phyloP scores from a whole-genome alignment of 2,329 filamentous ascomycete genomes.

The Pseudopyrenochaeta lycopersici region DNA sequence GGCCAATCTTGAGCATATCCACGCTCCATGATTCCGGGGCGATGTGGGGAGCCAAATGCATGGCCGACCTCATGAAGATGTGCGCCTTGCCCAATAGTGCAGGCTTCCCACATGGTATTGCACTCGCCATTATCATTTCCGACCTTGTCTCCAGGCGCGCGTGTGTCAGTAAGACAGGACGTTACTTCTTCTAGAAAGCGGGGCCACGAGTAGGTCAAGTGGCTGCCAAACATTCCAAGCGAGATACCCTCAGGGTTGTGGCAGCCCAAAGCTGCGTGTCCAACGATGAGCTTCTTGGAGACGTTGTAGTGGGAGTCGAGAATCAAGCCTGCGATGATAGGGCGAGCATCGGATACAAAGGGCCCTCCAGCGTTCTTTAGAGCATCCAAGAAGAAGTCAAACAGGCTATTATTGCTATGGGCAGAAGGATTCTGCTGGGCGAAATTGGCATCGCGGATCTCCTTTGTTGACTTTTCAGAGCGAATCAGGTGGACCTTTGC shows the following conservation, averaged over 20 bases:
- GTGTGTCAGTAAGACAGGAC: constrained; percentile 44
- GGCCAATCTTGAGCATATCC: constrained; percentile 47
- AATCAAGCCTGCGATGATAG: constrained; percentile 43
- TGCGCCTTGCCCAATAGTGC: constrained; percentile 52
- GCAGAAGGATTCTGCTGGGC: constrained; percentile 33
- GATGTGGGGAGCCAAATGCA: constrained; percentile 47
- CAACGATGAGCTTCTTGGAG: constrained; percentile 29
- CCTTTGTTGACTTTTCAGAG: constrained; percentile 31
- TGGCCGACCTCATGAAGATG: constrained; percentile 51
- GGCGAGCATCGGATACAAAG: constrained; percentile 30
- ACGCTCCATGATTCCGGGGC: constrained; percentile 46
- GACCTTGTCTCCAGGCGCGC: constrained; percentile 47
- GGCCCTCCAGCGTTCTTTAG: constrained; percentile 33
- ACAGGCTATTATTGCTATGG: constrained; percentile 16
- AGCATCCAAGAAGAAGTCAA: constrained; percentile 33
- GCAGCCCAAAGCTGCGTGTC: constrained; percentile 35
- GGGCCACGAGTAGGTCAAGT: constrained; percentile 42
- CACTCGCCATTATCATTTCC: constrained; percentile 49
- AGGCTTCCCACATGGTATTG: constrained; percentile 56
- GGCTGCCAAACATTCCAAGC: constrained; percentile 37
- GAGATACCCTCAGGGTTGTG: constrained; percentile 36
- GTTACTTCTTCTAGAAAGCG: constrained; percentile 41
- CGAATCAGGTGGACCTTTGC: constrained; percentile 39
- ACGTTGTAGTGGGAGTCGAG: constrained; percentile 39
- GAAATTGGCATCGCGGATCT: constrained; percentile 27